These are phyloP conservation scores for Aspergillus novofumigatus DNA, from an alignment of 2,329 filamentous ascomycete species.

Conservation along the genomic window DNA sequence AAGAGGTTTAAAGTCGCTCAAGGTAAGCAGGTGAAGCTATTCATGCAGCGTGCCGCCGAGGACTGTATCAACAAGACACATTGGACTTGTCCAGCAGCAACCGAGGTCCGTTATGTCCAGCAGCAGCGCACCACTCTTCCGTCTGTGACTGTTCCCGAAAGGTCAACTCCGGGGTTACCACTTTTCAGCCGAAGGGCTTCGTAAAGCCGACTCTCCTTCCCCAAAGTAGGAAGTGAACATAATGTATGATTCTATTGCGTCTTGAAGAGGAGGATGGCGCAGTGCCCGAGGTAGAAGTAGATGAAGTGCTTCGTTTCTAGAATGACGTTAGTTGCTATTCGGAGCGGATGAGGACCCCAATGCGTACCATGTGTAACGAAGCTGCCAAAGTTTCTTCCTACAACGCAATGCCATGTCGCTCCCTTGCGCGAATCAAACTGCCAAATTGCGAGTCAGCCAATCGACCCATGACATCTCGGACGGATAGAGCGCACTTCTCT, in stretches of 20 bases:
- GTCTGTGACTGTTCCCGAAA: not conserved
- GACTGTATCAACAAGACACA: not conserved
- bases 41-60: not conserved
- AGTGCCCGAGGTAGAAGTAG: constrained; percentile 99
- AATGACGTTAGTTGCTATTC: constrained; percentile 8
- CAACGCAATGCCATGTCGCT: constrained; percentile 98
- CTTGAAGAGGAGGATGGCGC: constrained; percentile 97
- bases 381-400: constrained; percentile 96
- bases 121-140: not conserved
- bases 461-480: constrained; percentile 2
- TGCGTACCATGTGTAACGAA: constrained; percentile 91
- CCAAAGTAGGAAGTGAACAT: not conserved
- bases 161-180: not conserved
- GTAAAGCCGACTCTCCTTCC: not conserved
- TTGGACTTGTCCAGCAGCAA: not conserved
- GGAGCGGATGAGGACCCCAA: not conserved
- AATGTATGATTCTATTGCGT: constrained; percentile 62
- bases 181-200: not conserved
- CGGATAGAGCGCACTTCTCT: constrained; percentile 62
- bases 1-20: not conserved
- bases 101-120: not conserved
- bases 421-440: constrained; percentile 97
- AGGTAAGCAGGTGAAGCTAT: not conserved
- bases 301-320: constrained; percentile 99
- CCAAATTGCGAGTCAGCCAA: constrained; percentile 19